phyloP scores from a whole-genome alignment of 805 yeast species.

The Suhomyces pyralidae region DNA sequence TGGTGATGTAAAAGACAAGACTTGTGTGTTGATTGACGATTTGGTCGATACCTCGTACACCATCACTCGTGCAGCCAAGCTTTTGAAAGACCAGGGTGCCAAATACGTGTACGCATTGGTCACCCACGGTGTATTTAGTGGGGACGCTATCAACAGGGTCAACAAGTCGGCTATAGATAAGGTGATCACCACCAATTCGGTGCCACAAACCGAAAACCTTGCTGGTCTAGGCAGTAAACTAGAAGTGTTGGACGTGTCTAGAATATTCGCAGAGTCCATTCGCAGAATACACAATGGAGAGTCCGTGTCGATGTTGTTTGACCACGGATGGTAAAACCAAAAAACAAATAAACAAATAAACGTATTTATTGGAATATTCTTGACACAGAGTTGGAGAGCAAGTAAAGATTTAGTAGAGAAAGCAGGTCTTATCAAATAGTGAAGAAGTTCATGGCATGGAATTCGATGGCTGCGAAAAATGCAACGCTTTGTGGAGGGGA shows the following conservation, averaged over 20 bases:
- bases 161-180: slow-evolving; percentile 71
- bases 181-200: slow-evolving; percentile 84
- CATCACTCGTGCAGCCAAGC: slow-evolving; percentile 84
- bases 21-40: slow-evolving; percentile 91
- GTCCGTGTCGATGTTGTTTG: slow-evolving; percentile 88
- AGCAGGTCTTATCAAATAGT: too few relatives aligned
- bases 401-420: neutral
- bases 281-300: slow-evolving; percentile 97
- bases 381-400: neutral
- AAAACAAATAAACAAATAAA: slow-evolving; percentile 1
- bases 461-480: neutral
- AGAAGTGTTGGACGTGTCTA: slow-evolving; percentile 82
- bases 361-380: neutral
- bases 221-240: slow-evolving; percentile 54
- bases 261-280: slow-evolving; percentile 90
- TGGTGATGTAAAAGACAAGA: slow-evolving; percentile 85
- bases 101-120: slow-evolving; percentile 78
- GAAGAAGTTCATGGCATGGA: neutral
- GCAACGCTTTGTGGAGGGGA: neutral
- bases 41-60: slow-evolving; percentile 92
- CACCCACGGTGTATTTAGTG: slow-evolving; percentile 91
- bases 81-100: slow-evolving; percentile 92
- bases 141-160: slow-evolving; percentile 80
- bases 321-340: slow-evolving; percentile 57
- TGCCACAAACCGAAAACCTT: slow-evolving; percentile 71